phyloP scores from a whole-genome alignment of 768 basidiomycete genomes.

The Pisolithus microcarpus region DNA sequence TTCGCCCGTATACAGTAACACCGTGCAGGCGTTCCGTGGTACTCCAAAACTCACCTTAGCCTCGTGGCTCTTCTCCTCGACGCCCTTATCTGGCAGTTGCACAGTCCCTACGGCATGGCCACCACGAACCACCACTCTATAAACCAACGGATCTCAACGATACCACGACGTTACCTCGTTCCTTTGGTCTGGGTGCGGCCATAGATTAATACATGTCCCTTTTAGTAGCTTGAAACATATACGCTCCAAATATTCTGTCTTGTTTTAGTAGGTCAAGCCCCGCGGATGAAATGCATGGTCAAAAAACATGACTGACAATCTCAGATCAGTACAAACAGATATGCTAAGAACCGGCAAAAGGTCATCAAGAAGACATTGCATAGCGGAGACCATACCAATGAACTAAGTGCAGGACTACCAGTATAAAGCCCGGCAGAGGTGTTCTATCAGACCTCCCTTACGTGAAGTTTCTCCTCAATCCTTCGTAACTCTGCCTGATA shows the following conservation, averaged over 20 bases:
- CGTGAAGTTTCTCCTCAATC: conserved; percentile 26
- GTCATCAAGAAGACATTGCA: neutral
- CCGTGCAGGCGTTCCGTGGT: neutral
- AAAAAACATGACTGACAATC: neutral
- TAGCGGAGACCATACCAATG: neutral
- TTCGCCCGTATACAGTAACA: neutral
- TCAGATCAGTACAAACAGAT: conserved; percentile 1
- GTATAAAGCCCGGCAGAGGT: conserved; percentile 1
- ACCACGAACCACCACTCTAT: too few species aligned
- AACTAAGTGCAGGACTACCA: neutral
- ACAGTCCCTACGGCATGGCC: too few species aligned
- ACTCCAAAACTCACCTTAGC: neutral
- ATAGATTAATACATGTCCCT: neutral
- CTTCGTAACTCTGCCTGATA: conserved; percentile 29
- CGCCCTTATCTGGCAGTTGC: neutral
- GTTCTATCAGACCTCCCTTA: conserved; percentile 21
- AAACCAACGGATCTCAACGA: neutral
- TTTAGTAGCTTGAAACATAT: neutral
- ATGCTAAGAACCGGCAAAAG: neutral
- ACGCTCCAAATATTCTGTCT: neutral
- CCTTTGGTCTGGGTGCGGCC: conserved; percentile 1
- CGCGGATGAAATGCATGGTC: neutral
- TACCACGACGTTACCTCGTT: conserved; percentile 22
- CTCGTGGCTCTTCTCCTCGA: neutral
- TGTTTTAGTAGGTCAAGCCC: neutral